phyloP scores from a whole-genome alignment of 441 rosid genomes.

The Cnidoscolus chayamansa region DNA sequence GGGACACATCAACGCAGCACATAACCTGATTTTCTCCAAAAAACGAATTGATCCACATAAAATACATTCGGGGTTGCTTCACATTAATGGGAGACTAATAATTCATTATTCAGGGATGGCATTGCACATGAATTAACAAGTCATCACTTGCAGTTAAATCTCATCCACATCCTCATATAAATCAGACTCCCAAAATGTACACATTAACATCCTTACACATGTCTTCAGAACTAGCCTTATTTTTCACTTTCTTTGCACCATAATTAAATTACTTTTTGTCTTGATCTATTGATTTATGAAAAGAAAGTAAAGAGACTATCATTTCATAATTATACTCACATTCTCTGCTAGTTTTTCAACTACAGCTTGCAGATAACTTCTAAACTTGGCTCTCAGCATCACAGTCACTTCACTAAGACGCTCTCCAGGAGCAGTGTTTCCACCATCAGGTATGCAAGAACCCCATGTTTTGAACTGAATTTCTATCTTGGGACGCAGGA shows the following conservation, averaged over 20 bases:
- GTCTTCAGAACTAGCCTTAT: background rate
- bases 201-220: background rate
- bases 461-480: conserved; percentile 70
- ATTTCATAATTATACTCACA: conserved; percentile 48
- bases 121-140: background rate
- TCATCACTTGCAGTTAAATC: background rate
- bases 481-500: conserved; percentile 72
- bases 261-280: background rate
- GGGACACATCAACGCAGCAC: conserved; percentile 7
- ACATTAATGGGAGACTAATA: background rate
- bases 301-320: background rate
- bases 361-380: conserved; percentile 86
- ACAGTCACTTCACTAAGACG: conserved; percentile 93
- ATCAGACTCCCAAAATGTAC: background rate
- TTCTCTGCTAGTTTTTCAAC: conserved; percentile 89
- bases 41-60: background rate
- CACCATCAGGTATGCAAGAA: conserved; percentile 71
- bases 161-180: background rate
- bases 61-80: background rate
- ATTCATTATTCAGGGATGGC: background rate
- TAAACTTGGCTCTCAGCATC: conserved; percentile 89
- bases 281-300: background rate
- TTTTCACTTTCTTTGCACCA: background rate
- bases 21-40: background rate
- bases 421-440: conserved; percentile 81